Evolutionary conservation across 345 rosid genomes (phyloP), one percentile per base, ranked within the genome.

Genomic region (Chamaenerion angustifolium): DNA sequence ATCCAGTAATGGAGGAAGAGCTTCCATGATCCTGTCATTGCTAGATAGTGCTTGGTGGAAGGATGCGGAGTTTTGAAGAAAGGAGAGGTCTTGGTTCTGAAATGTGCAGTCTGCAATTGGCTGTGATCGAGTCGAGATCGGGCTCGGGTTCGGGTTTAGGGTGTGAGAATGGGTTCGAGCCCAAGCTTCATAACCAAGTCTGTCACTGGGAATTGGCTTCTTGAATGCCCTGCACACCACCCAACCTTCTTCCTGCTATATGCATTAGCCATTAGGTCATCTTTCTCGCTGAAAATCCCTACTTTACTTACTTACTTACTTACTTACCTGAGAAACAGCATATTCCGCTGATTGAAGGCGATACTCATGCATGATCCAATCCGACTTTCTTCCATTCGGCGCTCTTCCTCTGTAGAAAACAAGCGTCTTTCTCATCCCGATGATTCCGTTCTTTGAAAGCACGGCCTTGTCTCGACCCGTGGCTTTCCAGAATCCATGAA

Each of bases 201-300:
- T 57, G 10, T 40, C 52, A 25, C 18, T 57, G 19, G 52, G 61
- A 42, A 37, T 48, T 14, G 61, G 61, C 54, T 57, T 57, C 61
- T 48, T 57, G 61, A 57, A 57, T 18, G 61, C 61, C 37, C 46
- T 21, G 18, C 61, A 57, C 11, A 57, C 53, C 31, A 57, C 61
- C 61, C 61, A 57, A 19, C 61, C 61, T 57, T 57, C 61, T 40
- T 57, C 61, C 61, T 57, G 60, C 44, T 17, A 43, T 11, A 53
- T 12, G 3, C 21, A 12, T n/a, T n/a, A n/a, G n/a, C n/a, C n/a
- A n/a, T n/a, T n/a, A n/a, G n/a, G n/a, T n/a, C n/a, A n/a, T n/a
- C n/a, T n/a, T n/a, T n/a, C n/a, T n/a, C n/a, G n/a, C n/a, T n/a
- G n/a, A n/a, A n/a, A n/a, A n/a, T n/a, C n/a, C n/a, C n/a, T n/a